Percentiles rank a stretch among this genome's conserved stretches.
phyloP scores from a whole-genome alignment of 331 rosid species.

The Quercus phellos region DNA sequence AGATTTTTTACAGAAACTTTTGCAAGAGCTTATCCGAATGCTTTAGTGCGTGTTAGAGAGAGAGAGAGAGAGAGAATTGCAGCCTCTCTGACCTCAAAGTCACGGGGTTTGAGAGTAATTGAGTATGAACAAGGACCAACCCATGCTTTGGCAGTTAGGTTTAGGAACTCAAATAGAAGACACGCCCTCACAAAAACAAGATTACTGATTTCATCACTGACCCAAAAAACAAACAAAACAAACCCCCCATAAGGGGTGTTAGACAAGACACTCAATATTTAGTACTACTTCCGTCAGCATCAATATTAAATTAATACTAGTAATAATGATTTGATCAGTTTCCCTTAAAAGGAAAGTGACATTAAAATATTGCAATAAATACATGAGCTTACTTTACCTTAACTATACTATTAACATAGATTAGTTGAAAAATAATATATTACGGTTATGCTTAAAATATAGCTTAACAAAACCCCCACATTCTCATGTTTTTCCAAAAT shows the following conservation, averaged over 20 bases:
- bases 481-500: not conserved
- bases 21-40: too few species aligned
- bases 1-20: too few species aligned
- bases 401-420: not conserved
- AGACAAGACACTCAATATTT: constrained; percentile 1
- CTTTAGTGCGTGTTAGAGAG: too few species aligned
- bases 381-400: not conserved
- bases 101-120: constrained; percentile 23
- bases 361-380: constrained; percentile 9
- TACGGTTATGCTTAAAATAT: constrained; percentile 9
- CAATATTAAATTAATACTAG: constrained; percentile 1
- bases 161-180: constrained; percentile 19
- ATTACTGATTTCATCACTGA: constrained; percentile 43
- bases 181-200: constrained; percentile 35
- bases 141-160: constrained; percentile 47
- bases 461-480: not conserved
- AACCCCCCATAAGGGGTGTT: constrained; percentile 16
- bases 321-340: constrained; percentile 24
- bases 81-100: not conserved
- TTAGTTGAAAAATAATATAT: not conserved
- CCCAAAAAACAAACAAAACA: constrained; percentile 31
- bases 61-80: not conserved
- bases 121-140: constrained; percentile 28
- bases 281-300: constrained; percentile 20
- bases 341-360: constrained; percentile 51